phyloP scores from a whole-genome alignment of 306 rosid genomes.

The Begonia peltatifolia region DNA sequence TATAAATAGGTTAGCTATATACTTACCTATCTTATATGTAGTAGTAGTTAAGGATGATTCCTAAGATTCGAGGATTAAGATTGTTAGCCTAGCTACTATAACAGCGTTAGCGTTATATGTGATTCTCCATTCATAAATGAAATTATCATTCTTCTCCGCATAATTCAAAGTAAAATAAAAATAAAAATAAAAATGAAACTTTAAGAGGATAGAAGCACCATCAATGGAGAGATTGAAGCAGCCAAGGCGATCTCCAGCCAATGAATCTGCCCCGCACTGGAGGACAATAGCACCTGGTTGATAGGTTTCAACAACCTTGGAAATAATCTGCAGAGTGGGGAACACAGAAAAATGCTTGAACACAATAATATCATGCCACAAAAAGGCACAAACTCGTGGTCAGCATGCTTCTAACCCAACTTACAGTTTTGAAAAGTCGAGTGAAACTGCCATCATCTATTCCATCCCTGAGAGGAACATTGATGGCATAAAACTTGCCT shows the following conservation, averaged over 20 bases:
- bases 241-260: slow-evolving; percentile 98
- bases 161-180: background rate
- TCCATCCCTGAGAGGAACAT: slow-evolving; percentile 97
- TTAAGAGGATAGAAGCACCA: slow-evolving; percentile 64
- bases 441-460: slow-evolving; percentile 94
- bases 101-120: no score
- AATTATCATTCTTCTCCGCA: no score
- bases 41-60: no score
- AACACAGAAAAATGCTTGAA: slow-evolving; percentile 5
- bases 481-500: slow-evolving; percentile 95
- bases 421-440: slow-evolving; percentile 87
- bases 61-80: no score
- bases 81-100: no score
- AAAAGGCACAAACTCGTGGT: slow-evolving; percentile 4
- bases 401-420: slow-evolving; percentile 17
- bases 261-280: slow-evolving; percentile 99
- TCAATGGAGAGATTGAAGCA: slow-evolving; percentile 99
- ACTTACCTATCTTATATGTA: no score
- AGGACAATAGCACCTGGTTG: slow-evolving; percentile 92
- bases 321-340: slow-evolving; percentile 49
- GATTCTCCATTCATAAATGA: no score
- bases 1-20: no score
- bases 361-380: slow-evolving; percentile 11
- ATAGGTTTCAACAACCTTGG: slow-evolving; percentile 95
- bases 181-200: background rate